These are phyloP conservation scores for Tulasnella calospora DNA, from an alignment of 768 basidiomycete species.

Conservation along the genomic window DNA sequence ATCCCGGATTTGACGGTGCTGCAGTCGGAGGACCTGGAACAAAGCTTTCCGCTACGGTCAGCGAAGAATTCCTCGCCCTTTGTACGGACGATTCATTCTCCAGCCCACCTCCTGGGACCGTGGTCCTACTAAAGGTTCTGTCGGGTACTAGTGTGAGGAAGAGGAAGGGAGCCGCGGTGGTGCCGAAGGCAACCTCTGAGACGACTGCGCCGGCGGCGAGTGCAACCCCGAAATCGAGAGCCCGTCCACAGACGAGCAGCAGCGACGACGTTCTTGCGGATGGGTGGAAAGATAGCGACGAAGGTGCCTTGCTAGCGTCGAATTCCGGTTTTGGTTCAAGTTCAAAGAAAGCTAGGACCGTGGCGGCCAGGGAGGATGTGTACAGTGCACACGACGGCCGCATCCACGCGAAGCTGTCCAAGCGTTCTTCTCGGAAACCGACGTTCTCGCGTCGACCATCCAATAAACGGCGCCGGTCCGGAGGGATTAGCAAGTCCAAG, in stretches of 20 bases:
- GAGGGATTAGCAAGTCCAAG: background rate
- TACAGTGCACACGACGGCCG: too few species aligned
- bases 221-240: background rate
- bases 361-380: background rate
- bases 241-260: background rate
- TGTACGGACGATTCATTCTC: background rate
- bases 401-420: background rate
- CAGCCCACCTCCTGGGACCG: background rate
- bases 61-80: background rate
- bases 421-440: background rate
- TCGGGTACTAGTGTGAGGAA: background rate
- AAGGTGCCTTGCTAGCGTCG: background rate
- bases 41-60: background rate
- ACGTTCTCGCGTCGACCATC: background rate
- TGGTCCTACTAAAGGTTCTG: background rate
- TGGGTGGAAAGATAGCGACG: background rate
- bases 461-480: background rate
- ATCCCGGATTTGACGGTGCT: background rate
- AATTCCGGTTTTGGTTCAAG: background rate
- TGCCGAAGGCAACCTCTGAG: background rate
- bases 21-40: background rate
- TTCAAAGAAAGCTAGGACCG: background rate
- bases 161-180: background rate
- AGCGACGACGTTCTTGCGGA: background rate
- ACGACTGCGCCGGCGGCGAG: background rate